These are phyloP conservation scores for Zygoascus tannicola DNA, from an alignment of 805 yeast genomes.

Conservation along the genomic window DNA sequence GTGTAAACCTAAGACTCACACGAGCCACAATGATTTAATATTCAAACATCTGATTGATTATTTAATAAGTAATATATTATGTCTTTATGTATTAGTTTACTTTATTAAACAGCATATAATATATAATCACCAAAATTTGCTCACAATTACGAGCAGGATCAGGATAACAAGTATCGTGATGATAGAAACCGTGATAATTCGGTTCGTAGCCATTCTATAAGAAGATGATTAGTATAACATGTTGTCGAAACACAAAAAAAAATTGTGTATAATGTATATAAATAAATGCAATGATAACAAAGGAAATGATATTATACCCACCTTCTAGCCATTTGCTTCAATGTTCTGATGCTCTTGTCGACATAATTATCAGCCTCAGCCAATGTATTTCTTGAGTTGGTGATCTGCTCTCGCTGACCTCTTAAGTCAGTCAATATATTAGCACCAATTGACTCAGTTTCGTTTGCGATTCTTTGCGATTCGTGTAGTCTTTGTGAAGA, in stretches of 20 bases:
- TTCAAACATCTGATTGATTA: too few species aligned
- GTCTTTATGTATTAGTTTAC: too few species aligned
- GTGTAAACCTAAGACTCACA: too few species aligned
- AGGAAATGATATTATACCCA: slow-evolving; percentile 6
- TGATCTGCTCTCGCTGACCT: slow-evolving; percentile 87
- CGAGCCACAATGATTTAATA: too few species aligned
- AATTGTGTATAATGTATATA: background rate
- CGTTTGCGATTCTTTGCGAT: slow-evolving; percentile 81
- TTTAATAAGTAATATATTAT: too few species aligned
- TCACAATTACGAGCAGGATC: slow-evolving; percentile 72
- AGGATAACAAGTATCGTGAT: slow-evolving; percentile 77
- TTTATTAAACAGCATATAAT: too few species aligned
- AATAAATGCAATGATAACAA: slow-evolving; percentile 1
- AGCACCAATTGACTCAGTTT: slow-evolving; percentile 87
- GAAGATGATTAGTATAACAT: background rate
- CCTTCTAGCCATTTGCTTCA: slow-evolving; percentile 78
- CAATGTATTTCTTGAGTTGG: slow-evolving; percentile 75
- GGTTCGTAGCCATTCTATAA: slow-evolving; percentile 73
- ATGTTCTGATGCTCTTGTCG: slow-evolving; percentile 77
- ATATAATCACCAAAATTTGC: slow-evolving; percentile 56
- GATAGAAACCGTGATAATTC: slow-evolving; percentile 81
- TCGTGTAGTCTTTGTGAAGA: slow-evolving; percentile 77
- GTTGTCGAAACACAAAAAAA: background rate
- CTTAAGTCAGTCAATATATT: slow-evolving; percentile 80
- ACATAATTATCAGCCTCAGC: slow-evolving; percentile 89